Evolutionary conservation across 371 early-diverging fungal genomes (phyloP).

Genomic region (Rhizomucor pusillus): DNA sequence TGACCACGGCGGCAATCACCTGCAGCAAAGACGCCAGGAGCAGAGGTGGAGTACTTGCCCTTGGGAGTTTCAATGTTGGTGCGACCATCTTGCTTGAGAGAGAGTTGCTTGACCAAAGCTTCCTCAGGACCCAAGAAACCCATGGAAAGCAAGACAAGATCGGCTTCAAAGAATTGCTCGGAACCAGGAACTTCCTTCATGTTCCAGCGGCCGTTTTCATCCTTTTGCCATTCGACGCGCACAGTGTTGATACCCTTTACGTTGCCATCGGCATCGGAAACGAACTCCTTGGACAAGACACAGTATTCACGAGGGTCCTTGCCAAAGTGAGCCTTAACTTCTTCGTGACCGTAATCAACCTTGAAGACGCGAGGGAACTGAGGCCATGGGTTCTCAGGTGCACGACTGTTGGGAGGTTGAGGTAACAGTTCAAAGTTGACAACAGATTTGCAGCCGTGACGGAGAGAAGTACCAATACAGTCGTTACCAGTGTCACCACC

Average conservation of each 20-base stretch:
- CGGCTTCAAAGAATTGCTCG: slow-evolving; percentile 83
- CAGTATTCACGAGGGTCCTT: slow-evolving; percentile 94
- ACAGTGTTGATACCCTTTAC: slow-evolving; percentile 93
- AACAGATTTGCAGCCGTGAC: slow-evolving; percentile 89
- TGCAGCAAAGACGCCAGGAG: slow-evolving; percentile 87
- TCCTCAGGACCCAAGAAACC: slow-evolving; percentile 97
- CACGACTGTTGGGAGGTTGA: slow-evolving; percentile 81
- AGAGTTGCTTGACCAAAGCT: slow-evolving; percentile 72
- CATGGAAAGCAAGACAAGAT: slow-evolving; percentile 92
- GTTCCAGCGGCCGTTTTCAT: slow-evolving; percentile 73
- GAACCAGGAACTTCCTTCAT: slow-evolving; percentile 87
- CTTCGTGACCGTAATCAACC: slow-evolving; percentile 95
- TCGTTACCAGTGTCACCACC: slow-evolving; percentile 98
- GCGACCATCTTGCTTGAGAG: slow-evolving; percentile 71
- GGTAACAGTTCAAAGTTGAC: slow-evolving; percentile 96
- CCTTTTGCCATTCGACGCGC: slow-evolving; percentile 92
- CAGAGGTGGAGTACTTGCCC: slow-evolving; percentile 74
- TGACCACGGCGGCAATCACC: slow-evolving; percentile 97
- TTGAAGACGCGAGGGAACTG: slow-evolving; percentile 91
- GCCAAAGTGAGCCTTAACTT: slow-evolving; percentile 84
- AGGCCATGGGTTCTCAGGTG: slow-evolving; percentile 95
- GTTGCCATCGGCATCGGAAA: slow-evolving; percentile 77
- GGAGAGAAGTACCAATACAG: slow-evolving; percentile 91
- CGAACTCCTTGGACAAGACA: slow-evolving; percentile 91
- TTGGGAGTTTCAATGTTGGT: slow-evolving; percentile 81